phyloP scores from a whole-genome alignment of 192 early-diverging fungal genomes.

The Entomortierella lignicola region DNA sequence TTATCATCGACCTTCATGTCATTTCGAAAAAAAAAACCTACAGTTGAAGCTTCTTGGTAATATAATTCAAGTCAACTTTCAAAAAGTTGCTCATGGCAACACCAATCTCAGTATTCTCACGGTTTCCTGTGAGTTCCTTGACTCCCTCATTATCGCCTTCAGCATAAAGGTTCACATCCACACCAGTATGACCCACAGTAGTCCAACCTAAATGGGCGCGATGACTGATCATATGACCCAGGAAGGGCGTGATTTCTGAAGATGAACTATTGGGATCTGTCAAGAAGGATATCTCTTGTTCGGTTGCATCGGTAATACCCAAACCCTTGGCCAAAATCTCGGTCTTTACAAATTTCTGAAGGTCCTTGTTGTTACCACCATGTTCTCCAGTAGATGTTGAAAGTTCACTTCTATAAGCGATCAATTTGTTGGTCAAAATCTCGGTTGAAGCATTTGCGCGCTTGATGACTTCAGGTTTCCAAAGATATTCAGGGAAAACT shows the following conservation, averaged over 20 bases:
- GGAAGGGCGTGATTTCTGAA: slow-evolving; percentile 9
- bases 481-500: slow-evolving; percentile 88
- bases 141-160: slow-evolving; percentile 35
- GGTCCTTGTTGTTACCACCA: slow-evolving; percentile 14
- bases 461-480: slow-evolving; percentile 80
- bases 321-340: slow-evolving; percentile 73
- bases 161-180: slow-evolving; percentile 88
- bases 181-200: slow-evolving; percentile 92
- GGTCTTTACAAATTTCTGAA: slow-evolving; percentile 57
- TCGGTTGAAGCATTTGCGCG: slow-evolving; percentile 78
- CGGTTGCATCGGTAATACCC: slow-evolving; percentile 75
- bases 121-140: slow-evolving; percentile 59
- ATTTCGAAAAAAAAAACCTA: too few relatives aligned
- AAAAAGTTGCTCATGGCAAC: slow-evolving; percentile 65
- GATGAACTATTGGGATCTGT: slow-evolving; percentile 7
- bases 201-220: slow-evolving; percentile 65
- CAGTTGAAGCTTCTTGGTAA: slow-evolving; percentile 59
- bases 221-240: slow-evolving; percentile 15
- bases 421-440: slow-evolving; percentile 59
- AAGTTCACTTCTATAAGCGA: slow-evolving; percentile 7
- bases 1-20: too few relatives aligned
- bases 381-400: too few relatives aligned
- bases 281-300: slow-evolving; percentile 68
- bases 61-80: slow-evolving; percentile 57
- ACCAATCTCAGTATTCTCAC: slow-evolving; percentile 79